These are phyloP conservation scores for Daldinia concentrica DNA, from an alignment of 495 filamentous ascomycete species.

Conservation along the genomic window DNA sequence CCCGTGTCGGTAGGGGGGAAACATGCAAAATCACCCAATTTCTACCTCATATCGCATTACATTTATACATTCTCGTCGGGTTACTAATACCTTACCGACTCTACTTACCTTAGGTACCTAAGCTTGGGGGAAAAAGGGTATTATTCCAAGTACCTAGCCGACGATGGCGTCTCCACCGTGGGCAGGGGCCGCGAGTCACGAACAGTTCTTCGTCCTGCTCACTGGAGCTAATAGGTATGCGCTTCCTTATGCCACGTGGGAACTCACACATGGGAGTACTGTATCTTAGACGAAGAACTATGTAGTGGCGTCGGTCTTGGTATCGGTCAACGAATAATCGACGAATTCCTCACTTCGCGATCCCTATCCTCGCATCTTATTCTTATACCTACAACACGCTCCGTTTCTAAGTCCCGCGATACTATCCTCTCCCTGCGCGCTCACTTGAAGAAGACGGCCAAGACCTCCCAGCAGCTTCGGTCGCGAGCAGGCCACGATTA, in stretches of 20 bases:
- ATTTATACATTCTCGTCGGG: background rate
- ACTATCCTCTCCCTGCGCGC: constrained; percentile 64
- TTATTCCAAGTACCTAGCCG: background rate
- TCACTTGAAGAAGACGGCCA: constrained; percentile 59
- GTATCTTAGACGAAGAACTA: constrained; percentile 37
- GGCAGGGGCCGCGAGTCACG: constrained; percentile 57
- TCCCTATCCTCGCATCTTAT: constrained; percentile 68
- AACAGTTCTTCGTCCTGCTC: constrained; percentile 65
- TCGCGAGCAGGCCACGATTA: constrained; percentile 54
- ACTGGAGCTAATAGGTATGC: constrained; percentile 80
- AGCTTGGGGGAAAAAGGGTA: background rate
- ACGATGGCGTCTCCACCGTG: constrained; percentile 60
- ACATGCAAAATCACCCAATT: background rate
- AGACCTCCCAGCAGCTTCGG: constrained; percentile 48
- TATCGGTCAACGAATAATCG: constrained; percentile 85
- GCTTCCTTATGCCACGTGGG: constrained; percentile 6
- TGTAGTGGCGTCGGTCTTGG: constrained; percentile 87
- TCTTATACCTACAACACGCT: constrained; percentile 73
- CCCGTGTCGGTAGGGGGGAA: background rate
- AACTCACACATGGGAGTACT: constrained; percentile 6
- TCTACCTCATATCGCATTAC: background rate
- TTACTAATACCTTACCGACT: background rate
- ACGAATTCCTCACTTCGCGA: constrained; percentile 82
- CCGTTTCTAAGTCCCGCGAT: constrained; percentile 64
- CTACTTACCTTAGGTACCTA: too few relatives aligned